Conservation (phyloP, 1,284 basidiomycete species). For the Fistulinella staudtii region DNA sequence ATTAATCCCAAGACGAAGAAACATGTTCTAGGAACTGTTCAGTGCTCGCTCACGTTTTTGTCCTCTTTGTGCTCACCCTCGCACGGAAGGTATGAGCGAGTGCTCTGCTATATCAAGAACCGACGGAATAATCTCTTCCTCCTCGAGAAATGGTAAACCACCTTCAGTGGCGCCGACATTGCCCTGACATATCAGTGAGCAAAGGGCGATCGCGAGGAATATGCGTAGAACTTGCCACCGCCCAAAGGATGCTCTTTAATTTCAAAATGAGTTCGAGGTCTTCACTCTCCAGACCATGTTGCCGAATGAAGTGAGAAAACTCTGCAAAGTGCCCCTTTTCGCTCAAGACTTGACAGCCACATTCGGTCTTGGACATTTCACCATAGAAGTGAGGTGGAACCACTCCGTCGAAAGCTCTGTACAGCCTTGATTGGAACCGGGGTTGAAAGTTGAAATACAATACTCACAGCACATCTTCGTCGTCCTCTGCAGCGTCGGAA, state of each 20-base stretch:
- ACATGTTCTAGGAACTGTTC: slow-evolving; percentile 65
- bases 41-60: slow-evolving; percentile 1
- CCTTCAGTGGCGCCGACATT: slow-evolving; percentile 89
- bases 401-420: slow-evolving; percentile 76
- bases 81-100: slow-evolving; percentile 85
- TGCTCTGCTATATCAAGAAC: slow-evolving; percentile 90
- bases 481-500: slow-evolving; percentile 54
- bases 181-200: slow-evolving; percentile 53
- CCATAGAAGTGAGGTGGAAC: slow-evolving; percentile 97
- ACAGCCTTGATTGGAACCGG: slow-evolving; percentile 4
- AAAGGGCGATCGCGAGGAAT: background rate
- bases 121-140: slow-evolving; percentile 87
- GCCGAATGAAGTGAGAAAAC: slow-evolving; percentile 87
- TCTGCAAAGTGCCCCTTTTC: slow-evolving; percentile 91
- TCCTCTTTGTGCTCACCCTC: slow-evolving; percentile 66
- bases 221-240: slow-evolving; percentile 65
- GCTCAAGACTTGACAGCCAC: slow-evolving; percentile 86
- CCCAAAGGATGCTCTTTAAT: slow-evolving; percentile 96
- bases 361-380: slow-evolving; percentile 93
- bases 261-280: slow-evolving; percentile 84
- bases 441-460: background rate
- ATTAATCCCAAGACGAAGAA: slow-evolving; percentile 92
- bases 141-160: slow-evolving; percentile 92
- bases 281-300: slow-evolving; percentile 80
- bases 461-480: slow-evolving; percentile 60